These are phyloP conservation scores for Mycena alexandri DNA, from an alignment of 768 basidiomycete species.

Conservation along the genomic window DNA sequence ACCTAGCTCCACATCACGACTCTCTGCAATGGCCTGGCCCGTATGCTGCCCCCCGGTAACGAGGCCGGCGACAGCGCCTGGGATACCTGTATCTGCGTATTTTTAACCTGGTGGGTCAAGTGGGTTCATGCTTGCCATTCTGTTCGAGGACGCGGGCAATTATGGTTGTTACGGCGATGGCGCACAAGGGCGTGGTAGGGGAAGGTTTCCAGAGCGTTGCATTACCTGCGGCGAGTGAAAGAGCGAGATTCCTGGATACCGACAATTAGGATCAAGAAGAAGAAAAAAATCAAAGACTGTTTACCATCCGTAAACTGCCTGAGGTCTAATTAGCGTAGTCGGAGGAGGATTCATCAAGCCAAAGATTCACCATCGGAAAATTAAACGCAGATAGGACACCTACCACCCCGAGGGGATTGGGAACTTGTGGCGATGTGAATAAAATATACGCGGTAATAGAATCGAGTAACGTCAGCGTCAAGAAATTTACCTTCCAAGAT, in stretches of 20 bases:
- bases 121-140: constrained; percentile 59
- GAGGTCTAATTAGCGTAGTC: too few species aligned
- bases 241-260: constrained; percentile 82
- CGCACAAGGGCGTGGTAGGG: constrained; percentile 86
- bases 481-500: constrained; percentile 81
- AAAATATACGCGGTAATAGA: constrained; percentile 25
- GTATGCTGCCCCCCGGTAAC: constrained; percentile 86
- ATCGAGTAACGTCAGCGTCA: constrained; percentile 26
- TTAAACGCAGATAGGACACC: constrained; percentile 94
- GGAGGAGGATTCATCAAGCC: too few species aligned
- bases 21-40: constrained; percentile 84
- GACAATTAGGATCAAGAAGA: constrained; percentile 24
- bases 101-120: constrained; percentile 10
- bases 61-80: constrained; percentile 86
- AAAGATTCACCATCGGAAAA: constrained; percentile 73
- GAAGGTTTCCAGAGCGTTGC: constrained; percentile 97
- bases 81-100: constrained; percentile 53
- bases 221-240: constrained; percentile 92
- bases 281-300: constrained; percentile 32
- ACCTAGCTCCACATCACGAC: constrained; percentile 84
- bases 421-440: constrained; percentile 65
- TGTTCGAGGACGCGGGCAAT: constrained; percentile 83
- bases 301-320: constrained; percentile 90
- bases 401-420: constrained; percentile 85
- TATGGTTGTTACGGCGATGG: constrained; percentile 93